Percentiles rank a stretch among this genome's conserved stretches.
Conservation (phyloP, 2,329 filamentous ascomycete species). For the Aotearoamyces nothofagi region DNA sequence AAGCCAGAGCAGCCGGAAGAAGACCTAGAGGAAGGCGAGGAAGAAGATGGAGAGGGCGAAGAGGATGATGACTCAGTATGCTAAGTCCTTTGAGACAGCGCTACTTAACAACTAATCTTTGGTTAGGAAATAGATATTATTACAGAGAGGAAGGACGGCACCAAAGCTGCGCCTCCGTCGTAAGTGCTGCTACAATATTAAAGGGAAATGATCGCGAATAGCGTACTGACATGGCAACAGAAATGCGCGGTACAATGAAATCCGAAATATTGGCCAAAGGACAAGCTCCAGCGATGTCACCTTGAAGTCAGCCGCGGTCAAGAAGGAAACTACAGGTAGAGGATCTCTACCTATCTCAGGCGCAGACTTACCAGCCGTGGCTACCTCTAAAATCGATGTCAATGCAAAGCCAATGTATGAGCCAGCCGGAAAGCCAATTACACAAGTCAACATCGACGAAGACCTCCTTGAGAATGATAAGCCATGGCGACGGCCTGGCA, state of each 20-base stretch:
- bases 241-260: conserved; percentile 48
- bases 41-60: conserved; percentile 47
- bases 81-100: too few species aligned
- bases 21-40: conserved; percentile 23
- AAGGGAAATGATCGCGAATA: too few species aligned
- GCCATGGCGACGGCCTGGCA: conserved; percentile 88
- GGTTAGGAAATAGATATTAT: conserved; percentile 55
- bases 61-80: conserved; percentile 46
- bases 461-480: conserved; percentile 54
- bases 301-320: conserved; percentile 27
- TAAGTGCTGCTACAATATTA: conserved; percentile 21
- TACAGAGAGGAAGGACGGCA: conserved; percentile 49
- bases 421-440: conserved; percentile 65
- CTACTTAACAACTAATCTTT: too few species aligned
- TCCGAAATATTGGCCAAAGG: conserved; percentile 47
- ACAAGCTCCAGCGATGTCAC: conserved; percentile 35
- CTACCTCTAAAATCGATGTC: conserved; percentile 74
- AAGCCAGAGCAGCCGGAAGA: conserved; percentile 20
- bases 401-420: conserved; percentile 70
- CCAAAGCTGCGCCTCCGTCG: conserved; percentile 42
- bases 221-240: conserved; percentile 21
- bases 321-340: conserved; percentile 27
- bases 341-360: conserved; percentile 24
- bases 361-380: conserved; percentile 43
- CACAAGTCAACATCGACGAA: conserved; percentile 59